phyloP scores from a whole-genome alignment of 2,329 filamentous ascomycete species.

The Ceratocystis diversiconidia region DNA sequence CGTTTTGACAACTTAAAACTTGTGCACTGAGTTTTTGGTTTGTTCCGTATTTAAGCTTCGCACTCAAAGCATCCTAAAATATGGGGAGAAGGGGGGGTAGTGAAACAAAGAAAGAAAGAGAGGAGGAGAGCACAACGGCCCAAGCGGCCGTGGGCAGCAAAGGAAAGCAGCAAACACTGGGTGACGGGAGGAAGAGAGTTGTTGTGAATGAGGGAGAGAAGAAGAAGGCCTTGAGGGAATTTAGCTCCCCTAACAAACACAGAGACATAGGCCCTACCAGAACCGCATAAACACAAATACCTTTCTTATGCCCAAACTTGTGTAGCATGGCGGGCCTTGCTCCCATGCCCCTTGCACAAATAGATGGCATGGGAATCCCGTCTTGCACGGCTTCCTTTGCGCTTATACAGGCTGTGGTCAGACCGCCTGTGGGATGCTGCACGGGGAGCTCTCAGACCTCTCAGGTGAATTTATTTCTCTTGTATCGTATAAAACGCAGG shows the following conservation, averaged over 20 bases:
- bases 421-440: not conserved
- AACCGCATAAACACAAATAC: too few species aligned
- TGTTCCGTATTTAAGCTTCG: not conserved
- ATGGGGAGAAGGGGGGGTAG: not conserved
- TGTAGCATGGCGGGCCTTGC: not conserved
- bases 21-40: not conserved
- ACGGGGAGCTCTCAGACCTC: not conserved
- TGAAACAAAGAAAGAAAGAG: not conserved
- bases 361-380: not conserved
- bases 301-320: not conserved
- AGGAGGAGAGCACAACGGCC: not conserved
- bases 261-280: too few species aligned
- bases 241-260: too few species aligned
- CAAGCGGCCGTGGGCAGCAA: not conserved
- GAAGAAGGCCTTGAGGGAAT: too few species aligned
- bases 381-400: not conserved
- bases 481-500: not conserved
- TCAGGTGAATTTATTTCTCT: constrained; percentile 3
- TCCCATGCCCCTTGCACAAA: not conserved
- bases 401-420: not conserved
- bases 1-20: not conserved
- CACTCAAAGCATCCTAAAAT: not conserved
- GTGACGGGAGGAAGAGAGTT: not conserved
- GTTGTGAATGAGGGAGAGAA: not conserved
- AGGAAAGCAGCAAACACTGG: not conserved